Base-by-base conservation (phyloP, 108 stramenopile genomes). In the Poteriospumella lacustris region DNA sequence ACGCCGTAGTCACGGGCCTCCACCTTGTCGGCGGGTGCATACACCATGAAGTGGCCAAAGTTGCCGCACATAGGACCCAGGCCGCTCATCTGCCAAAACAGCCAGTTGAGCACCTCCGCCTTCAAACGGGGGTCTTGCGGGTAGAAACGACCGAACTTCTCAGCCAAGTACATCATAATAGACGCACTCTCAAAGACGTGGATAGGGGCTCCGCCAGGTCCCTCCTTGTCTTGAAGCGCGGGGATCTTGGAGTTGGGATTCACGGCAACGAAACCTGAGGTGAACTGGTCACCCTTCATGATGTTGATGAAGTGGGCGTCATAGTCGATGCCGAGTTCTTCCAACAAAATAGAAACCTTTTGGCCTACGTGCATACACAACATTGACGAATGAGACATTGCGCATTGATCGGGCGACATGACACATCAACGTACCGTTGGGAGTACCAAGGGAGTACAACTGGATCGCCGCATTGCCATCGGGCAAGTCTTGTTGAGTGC, bases 201-300 rank as follows among this genome's bases (percentile, higher is more conserved):
- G 0, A 90, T 42, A 0, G 89, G 89, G 44, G 83, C 80, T n/a
- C 44, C 52, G 38, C 79, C 81, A 43, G 82, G 82, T 0, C 82
- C 85, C 0, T 83, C 82, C 0, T 41, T 42, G 85, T 90, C 79
- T 64, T 89, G 59, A 76, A 92, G 42, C 43, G 91, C 91, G 43
- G 94, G 94, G 44, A 94, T 94, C 81, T 93, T 93, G 58, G 87
- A 88, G 82, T 94, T 94, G 1, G 94, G 94, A 76, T 94, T 94
- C 52, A 94, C 59, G 12, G 77, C 68, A 1, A 91, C 90, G 83
- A 93, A 94, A 1, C 89, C 92, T 15, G 85, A 82, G 29, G 84
- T 79, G 76, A 94, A 94, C 76, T 94, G 93, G 29, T 90, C 89
- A 40, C 80, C 76, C n/a, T 83, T 75, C 42, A 84, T 76, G 64